These are phyloP conservation scores for Ceratocystis lukuohia DNA, from an alignment of 2,329 filamentous ascomycete species.

Conservation along the genomic window DNA sequence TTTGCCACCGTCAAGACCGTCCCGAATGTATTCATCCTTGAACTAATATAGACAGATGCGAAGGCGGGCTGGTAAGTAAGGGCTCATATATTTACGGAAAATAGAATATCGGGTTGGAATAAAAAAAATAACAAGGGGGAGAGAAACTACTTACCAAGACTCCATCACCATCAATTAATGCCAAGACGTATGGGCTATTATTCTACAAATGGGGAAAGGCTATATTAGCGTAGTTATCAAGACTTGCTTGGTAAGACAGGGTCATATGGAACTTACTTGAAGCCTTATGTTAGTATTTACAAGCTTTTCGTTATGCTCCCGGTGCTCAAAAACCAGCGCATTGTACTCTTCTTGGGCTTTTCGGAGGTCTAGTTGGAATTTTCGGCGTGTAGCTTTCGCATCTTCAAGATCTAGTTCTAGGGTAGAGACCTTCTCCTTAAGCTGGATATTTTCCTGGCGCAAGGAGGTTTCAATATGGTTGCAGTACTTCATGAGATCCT, in stretches of 20 bases:
- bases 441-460: conserved; percentile 32
- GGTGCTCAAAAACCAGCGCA: neutral
- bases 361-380: conserved; percentile 10
- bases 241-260: neutral
- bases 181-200: conserved; percentile 43
- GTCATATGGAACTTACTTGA: neutral
- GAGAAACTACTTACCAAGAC: conserved; percentile 35
- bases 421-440: conserved; percentile 25
- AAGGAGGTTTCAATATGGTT: conserved; percentile 33
- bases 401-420: conserved; percentile 7
- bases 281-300: neutral
- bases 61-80: no score
- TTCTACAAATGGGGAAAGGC: conserved; percentile 28
- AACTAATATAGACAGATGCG: conserved; percentile 33
- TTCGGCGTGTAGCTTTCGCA: conserved; percentile 20
- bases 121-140: neutral
- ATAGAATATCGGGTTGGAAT: no score
- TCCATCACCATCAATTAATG: conserved; percentile 51
- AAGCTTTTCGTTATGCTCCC: neutral
- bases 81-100: no score
- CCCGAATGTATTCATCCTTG: conserved; percentile 39
- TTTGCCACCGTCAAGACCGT: conserved; percentile 43
- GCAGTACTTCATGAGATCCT: conserved; percentile 38
- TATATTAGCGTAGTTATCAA: neutral
- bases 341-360: conserved; percentile 10